Percentiles rank a stretch among this genome's conserved stretches.
Evolutionary conservation across 2,329 filamentous ascomycete species (phyloP).

Genomic region (Alternaria ethzedia): DNA sequence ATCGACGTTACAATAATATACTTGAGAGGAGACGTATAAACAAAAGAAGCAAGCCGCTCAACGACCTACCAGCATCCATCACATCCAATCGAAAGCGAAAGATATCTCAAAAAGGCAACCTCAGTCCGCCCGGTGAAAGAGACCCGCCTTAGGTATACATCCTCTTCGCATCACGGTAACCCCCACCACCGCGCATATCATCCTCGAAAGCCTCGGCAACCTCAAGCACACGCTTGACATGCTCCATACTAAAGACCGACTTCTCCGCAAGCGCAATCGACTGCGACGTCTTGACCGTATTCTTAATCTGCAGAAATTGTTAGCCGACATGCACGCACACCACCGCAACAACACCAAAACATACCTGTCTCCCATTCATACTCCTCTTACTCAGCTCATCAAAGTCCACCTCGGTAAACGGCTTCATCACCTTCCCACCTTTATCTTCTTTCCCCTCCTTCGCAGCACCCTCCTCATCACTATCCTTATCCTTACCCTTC

Average conservation of each 20-base stretch:
- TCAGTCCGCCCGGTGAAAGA: neutral
- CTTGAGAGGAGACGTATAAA: neutral
- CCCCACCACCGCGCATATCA: conserved; percentile 80
- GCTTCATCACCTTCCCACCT: conserved; percentile 37
- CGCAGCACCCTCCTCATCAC: neutral
- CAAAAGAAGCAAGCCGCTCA: neutral
- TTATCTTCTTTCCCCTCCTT: neutral
- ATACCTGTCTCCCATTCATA: conserved; percentile 71
- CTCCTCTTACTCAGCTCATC: conserved; percentile 70
- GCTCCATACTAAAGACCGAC: conserved; percentile 74
- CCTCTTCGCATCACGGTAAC: conserved; percentile 83
- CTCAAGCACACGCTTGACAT: conserved; percentile 82
- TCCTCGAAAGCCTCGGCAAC: conserved; percentile 83
- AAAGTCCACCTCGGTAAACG: conserved; percentile 72
- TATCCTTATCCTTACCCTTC: conserved; percentile 36
- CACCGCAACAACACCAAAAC: conserved; percentile 15
- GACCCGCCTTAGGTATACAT: conserved; percentile 66
- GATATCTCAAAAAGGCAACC: neutral
- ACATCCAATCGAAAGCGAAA: neutral
- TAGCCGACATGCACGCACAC: neutral
- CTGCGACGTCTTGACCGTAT: conserved; percentile 82
- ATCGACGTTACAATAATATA: neutral
- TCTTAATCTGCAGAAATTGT: conserved; percentile 74
- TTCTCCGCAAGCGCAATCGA: conserved; percentile 79
- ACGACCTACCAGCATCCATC: neutral